phyloP scores from a whole-genome alignment of 805 yeast species.

The Saturnispora besseyi region DNA sequence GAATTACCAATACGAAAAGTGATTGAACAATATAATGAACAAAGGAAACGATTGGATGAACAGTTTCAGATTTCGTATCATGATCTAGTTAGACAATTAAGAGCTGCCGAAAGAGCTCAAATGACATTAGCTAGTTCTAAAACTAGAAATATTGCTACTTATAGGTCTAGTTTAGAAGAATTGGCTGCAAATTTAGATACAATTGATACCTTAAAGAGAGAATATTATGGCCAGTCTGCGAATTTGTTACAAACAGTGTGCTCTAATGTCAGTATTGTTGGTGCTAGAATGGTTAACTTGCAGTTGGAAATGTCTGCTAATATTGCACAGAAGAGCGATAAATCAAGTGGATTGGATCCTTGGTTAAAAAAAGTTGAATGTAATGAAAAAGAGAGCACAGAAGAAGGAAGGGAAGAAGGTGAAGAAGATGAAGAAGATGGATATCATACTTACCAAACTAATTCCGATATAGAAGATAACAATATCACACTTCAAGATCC shows the following conservation, averaged over 20 bases:
- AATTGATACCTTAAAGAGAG: conserved; percentile 66
- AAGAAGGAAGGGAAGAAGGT: conserved; percentile 4
- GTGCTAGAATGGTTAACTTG: conserved; percentile 63
- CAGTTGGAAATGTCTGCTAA: conserved; percentile 76
- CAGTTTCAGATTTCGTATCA: conserved; percentile 47
- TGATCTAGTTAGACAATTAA: conserved; percentile 42
- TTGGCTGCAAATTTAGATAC: conserved; percentile 71
- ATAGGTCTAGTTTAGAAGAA: conserved; percentile 56
- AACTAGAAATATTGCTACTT: conserved; percentile 56
- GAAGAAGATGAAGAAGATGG: not conserved
- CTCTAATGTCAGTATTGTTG: conserved; percentile 39
- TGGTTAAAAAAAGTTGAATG: not conserved
- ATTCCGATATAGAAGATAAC: not conserved
- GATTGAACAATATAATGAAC: conserved; percentile 35
- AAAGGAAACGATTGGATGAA: conserved; percentile 40
- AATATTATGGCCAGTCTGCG: conserved; percentile 58
- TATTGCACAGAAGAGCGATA: conserved; percentile 77
- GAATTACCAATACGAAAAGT: conserved; percentile 42
- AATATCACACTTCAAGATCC: conserved; percentile 8
- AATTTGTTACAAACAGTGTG: conserved; percentile 57
- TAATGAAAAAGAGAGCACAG: conserved; percentile 1
- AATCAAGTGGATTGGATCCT: conserved; percentile 68
- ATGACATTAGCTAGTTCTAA: conserved; percentile 48
- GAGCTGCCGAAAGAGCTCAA: conserved; percentile 54
- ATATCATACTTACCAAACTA: not conserved